Conservation (phyloP, 495 filamentous ascomycete genomes). For the Neurospora terricola region DNA sequence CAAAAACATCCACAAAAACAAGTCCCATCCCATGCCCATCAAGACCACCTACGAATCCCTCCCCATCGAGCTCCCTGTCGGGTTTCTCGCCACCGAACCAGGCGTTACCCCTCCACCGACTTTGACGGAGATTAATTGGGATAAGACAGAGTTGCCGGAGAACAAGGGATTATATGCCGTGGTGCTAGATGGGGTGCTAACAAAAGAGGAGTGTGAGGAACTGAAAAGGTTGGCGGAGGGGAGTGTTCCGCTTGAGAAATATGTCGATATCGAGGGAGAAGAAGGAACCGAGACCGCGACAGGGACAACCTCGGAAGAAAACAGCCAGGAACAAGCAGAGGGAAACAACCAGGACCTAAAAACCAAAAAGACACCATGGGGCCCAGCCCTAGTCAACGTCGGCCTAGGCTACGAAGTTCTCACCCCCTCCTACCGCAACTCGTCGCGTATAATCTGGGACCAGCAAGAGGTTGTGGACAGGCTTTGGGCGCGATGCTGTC, state of each 20-base stretch:
- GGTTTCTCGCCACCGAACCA: constrained; percentile 19
- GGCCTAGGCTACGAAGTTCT: constrained; percentile 51
- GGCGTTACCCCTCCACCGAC: constrained; percentile 17
- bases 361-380: constrained; percentile 38
- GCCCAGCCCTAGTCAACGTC: constrained; percentile 58
- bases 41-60: constrained; percentile 22
- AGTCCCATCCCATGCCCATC: constrained; percentile 5
- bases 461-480: constrained; percentile 47
- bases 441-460: constrained; percentile 70
- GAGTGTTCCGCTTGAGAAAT: too few species aligned
- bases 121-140: constrained; percentile 40
- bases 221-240: constrained; percentile 49
- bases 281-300: too few species aligned
- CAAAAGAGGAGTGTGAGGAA: constrained; percentile 38
- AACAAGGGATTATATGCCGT: constrained; percentile 47
- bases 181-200: constrained; percentile 44
- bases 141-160: constrained; percentile 39
- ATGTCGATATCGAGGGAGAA: too few species aligned
- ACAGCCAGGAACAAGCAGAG: too few species aligned
- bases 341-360: too few species aligned
- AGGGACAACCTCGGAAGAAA: too few species aligned
- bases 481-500: constrained; percentile 45
- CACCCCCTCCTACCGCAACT: constrained; percentile 49
- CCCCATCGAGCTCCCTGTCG: constrained; percentile 19
- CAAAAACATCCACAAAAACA: not conserved